Base-by-base conservation (phyloP, 73 alveolate genomes). In the Halteria grandinella region DNA sequence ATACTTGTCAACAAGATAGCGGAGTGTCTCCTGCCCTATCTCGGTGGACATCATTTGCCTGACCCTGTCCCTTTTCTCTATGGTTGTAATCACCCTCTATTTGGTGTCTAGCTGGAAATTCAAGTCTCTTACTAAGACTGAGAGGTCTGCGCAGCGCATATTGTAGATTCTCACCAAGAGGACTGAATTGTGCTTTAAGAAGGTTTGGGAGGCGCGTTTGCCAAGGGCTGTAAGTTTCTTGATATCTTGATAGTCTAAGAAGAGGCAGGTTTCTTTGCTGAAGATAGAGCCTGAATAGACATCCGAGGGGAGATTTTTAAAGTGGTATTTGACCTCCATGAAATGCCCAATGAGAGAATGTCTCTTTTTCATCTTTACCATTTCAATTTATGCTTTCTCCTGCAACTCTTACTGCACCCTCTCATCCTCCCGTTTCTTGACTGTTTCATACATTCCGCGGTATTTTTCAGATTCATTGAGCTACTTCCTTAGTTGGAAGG, bases 1-100 rank as follows among this genome's bases (percentile, higher is more conserved):
- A 45, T 66, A 66, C 69, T 66, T 66, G 5, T 66, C 80, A 12
- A 66, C 45, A 24, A 66, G 43, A 25, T 66, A 37, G 25, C 29
- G 43, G 6, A 66, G 29, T 43, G 43, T 66, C 28, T 66, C 80
- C 43, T 66, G 69, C 14, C 80, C 80, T 6, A 66, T 47, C 1
- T 66, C 80, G 1, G 47, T 45, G 3, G 66, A 52, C 63, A 66
- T 41, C 80, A 44, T 41, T 27, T 15, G 25, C 39, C 80, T 66
- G 32, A 66, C 45, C 23, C 47, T n/a, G 47, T 66, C 80, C 32
- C 66, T 66, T 5, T 54, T 44, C 53, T 66, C 80, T 45, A 45
- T 44, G 11, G 69, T 41, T 32, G 32, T 66, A 6, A 66, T 47
- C 6, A 66, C 52, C 54, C 33, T 66, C 24, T 20, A 66, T 51